Base-by-base conservation (phyloP, 441 rosid genomes). In the Croton setiger region DNA sequence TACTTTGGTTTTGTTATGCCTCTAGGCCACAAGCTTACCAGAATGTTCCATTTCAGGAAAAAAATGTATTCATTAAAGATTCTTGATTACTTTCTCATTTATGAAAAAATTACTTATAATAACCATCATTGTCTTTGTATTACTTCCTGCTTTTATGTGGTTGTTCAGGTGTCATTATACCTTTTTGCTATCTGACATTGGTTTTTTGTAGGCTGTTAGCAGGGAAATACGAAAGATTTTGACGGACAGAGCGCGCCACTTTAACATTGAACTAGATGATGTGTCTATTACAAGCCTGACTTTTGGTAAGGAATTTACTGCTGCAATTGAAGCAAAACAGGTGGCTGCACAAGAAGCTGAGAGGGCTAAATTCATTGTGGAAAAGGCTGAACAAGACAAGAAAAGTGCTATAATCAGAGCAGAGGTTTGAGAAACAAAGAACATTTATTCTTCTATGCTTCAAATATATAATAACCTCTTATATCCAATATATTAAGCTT, bases 281-380 rank as follows among this genome's bases (percentile, higher is more conserved):
- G 98, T 92, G 17, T 90, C 96, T 74, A 88, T 90, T 69, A 92
- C 96, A 0, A 79, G 74, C 77, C 84, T 92, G 72, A 90, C 95
- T 55, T 90, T 88, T 45, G 96, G 96, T 41, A 88, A 76, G 70
- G 93, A 92, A 78, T 92, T 90, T 67, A 92, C 91, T 0, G 87
- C 93, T 66, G 96, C 95, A 44, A 92, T 92, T 71, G 97, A 92
- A 71, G 89, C 96, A 21, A 92, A 90, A 54, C 97, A 92, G 67
- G 90, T 92, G 64, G 95, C 97, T 0, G 97, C 93, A 27, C 98
- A 92, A 78, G 97, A 90, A 67, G 96, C 92, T 63, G 96, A 87
- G 83, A 80, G 95, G 73, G 96, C 96, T 18, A 87, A 88, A 75
- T 92, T 85, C 71, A 80, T 88, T 0, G 95, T 86, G 12, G 94